Conservation (phyloP, 2,329 filamentous ascomycete species). For the Cytospora chrysosperma region DNA sequence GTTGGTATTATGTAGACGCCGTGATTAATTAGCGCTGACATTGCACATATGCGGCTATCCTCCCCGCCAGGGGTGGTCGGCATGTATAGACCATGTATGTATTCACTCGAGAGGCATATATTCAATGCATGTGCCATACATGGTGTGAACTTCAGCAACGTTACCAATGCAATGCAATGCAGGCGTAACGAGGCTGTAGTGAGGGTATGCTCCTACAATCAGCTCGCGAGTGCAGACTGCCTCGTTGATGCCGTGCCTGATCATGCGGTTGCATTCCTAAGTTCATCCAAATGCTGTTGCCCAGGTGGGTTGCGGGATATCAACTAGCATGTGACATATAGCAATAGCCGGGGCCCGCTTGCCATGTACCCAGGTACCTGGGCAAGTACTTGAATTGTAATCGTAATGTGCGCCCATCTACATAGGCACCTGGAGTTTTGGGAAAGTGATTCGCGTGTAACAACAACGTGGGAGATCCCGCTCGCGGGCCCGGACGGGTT, state of each 20-base stretch:
- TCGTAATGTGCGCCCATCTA: not conserved
- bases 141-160: too few species aligned
- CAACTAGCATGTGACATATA: not conserved
- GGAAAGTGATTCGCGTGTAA: constrained; percentile 13
- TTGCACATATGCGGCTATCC: too few species aligned
- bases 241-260: not conserved
- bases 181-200: too few species aligned
- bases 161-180: not conserved
- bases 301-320: not conserved
- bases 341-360: not conserved
- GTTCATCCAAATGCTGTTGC: too few species aligned
- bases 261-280: not conserved
- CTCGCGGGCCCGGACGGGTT: not conserved
- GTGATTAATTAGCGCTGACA: too few species aligned
- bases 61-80: too few species aligned
- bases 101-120: too few species aligned
- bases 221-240: not conserved
- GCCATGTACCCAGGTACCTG: too few species aligned
- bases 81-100: too few species aligned
- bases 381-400: too few species aligned
- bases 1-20: too few species aligned
- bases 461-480: not conserved
- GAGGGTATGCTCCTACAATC: not conserved
- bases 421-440: constrained; percentile 7
- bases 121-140: too few species aligned